Evolutionary conservation across 2,329 filamentous ascomycete species (phyloP), one percentile per base, ranked within the genome.

Genomic region (Domatiomyces catenatus): DNA sequence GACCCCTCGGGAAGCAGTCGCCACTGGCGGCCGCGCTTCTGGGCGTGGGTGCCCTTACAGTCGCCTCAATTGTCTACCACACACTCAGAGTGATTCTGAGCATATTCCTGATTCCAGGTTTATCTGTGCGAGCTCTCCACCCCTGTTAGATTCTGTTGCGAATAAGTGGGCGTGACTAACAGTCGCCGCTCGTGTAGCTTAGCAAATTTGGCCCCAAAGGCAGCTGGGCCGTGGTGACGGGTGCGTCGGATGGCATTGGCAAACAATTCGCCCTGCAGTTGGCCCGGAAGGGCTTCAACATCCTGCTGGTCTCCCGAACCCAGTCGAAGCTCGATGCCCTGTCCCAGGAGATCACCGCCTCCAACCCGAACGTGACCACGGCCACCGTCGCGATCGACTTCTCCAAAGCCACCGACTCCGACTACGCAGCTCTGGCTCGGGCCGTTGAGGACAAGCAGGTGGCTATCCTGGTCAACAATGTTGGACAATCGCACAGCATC

Each of bases 211-310:
- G 89, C 59, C 84, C 84, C 60, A 86, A 87, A 62, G 90, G 90
- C 55, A 89, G 84, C 52, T 98, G 90, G 89, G 92, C 86, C 28
- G 79, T 98, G 50, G 77, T 98, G 42, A 98, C 92, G 22, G 92
- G 92, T 56, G 92, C 90, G 48, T 95, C 89, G 8, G 92, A 98
- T 68, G 93, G 92, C 57, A 81, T 98, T 56, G 92, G 92, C 65
- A 96, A 94, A 70, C 92, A 98, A 71, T 98, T 87, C 66, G 87
- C 90, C 39, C 75, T 84, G 28, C 88, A 96, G 67, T 81, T 98
- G 51, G 89, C 92, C 20, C 74, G 79, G 54, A 89, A 92, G 66
- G 89, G 89, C 61, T 98, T 90, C 79, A 96, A 95, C 70, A 75
- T 96, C 60, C 73, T 98, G 55, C 86, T 98, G 59, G 83, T 98